phyloP scores from a whole-genome alignment of 2,329 filamentous ascomycete genomes.

The Alternaria novae-zelandiae region DNA sequence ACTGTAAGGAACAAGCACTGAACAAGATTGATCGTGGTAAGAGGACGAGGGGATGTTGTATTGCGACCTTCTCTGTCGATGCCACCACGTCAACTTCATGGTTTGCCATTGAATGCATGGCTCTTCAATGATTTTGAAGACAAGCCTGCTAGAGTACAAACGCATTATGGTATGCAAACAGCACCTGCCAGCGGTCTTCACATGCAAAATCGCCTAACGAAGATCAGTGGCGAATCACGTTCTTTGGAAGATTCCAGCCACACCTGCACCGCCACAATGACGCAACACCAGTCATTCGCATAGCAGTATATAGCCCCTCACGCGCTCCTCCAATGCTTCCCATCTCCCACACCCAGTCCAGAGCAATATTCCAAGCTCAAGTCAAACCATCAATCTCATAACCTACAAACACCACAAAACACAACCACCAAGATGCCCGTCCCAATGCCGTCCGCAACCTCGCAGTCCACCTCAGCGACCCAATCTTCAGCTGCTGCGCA shows the following conservation, averaged over 20 bases:
- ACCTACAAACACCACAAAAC: background rate
- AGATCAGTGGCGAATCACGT: slow-evolving; percentile 15
- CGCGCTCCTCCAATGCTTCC: background rate
- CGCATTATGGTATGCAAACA: background rate
- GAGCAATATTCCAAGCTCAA: background rate
- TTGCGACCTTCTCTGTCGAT: background rate
- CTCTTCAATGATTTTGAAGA: background rate
- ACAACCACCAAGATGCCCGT: slow-evolving; percentile 29
- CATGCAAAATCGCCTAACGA: background rate
- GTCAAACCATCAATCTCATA: background rate
- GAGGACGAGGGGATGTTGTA: no score
- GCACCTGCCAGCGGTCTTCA: background rate
- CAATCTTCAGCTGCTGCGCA: slow-evolving; percentile 32
- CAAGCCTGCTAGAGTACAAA: background rate
- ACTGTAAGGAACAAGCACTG: background rate
- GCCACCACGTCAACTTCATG: background rate
- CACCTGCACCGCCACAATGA: slow-evolving; percentile 39
- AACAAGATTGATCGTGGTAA: background rate
- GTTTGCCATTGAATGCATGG: background rate
- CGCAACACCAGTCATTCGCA: slow-evolving; percentile 12
- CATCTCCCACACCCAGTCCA: background rate
- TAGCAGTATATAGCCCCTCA: background rate
- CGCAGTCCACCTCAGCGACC: slow-evolving; percentile 15
- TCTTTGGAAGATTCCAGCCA: slow-evolving; percentile 30
- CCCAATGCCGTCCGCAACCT: slow-evolving; percentile 30